phyloP scores from a whole-genome alignment of 2,329 filamentous ascomycete genomes.

The Elsinoe arachidis region DNA sequence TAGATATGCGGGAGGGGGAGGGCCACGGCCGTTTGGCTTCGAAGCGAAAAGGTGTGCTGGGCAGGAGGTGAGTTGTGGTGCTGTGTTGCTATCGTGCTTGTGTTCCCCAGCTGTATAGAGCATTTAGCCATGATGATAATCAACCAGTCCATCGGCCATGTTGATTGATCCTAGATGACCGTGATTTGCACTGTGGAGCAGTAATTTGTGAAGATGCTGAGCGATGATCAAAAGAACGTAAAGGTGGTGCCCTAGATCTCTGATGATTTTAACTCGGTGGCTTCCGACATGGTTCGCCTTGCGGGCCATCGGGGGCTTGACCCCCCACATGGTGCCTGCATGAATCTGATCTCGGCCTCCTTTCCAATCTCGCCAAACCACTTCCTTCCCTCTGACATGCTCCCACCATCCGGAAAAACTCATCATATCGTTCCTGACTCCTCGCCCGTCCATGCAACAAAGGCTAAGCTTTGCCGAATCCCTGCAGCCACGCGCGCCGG shows the following conservation, averaged over 20 bases:
- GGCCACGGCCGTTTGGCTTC: not conserved
- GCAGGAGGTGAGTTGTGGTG: not conserved
- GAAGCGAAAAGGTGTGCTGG: not conserved
- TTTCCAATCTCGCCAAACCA: not conserved
- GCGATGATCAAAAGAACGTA: not conserved
- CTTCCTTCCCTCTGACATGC: not conserved
- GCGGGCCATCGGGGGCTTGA: not conserved
- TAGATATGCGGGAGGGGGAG: not conserved
- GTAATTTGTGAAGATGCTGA: not conserved
- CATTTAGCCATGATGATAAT: not conserved
- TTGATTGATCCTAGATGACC: not conserved
- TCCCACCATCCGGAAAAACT: not conserved
- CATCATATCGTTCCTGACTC: not conserved
- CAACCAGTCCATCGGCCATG: not conserved
- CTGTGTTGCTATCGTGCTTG: not conserved
- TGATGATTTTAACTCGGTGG: not conserved
- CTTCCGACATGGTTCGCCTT: not conserved
- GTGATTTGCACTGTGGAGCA: not conserved
- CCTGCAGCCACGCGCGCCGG: not conserved
- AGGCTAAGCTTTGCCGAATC: not conserved
- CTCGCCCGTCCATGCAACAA: not conserved
- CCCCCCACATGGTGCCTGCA: not conserved
- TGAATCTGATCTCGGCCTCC: not conserved
- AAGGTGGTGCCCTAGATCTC: not conserved
- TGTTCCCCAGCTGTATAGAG: not conserved